phyloP scores from a whole-genome alignment of 2,329 filamentous ascomycete genomes.

The Cadophora gregata region DNA sequence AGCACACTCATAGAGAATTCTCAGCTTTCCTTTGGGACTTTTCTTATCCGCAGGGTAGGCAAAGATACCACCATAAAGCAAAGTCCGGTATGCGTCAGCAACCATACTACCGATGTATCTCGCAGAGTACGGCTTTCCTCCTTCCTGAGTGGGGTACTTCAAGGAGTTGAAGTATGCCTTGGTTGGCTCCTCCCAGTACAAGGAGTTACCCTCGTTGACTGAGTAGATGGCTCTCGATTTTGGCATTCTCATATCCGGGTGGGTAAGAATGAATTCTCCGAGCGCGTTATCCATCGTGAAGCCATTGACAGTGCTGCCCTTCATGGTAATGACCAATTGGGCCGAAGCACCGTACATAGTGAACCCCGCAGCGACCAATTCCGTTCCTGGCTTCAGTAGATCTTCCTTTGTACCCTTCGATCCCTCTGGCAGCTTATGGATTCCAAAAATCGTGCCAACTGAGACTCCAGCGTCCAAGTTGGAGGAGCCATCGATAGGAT shows the following conservation, averaged over 20 bases:
- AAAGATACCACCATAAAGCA: slow-evolving; percentile 96
- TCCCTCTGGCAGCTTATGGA: slow-evolving; percentile 86
- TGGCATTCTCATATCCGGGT: slow-evolving; percentile 92
- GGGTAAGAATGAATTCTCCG: slow-evolving; percentile 98
- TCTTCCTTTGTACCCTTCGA: slow-evolving; percentile 80
- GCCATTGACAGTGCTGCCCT: slow-evolving; percentile 88
- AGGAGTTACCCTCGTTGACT: slow-evolving; percentile 96
- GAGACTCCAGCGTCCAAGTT: slow-evolving; percentile 98
- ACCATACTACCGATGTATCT: slow-evolving; percentile 99
- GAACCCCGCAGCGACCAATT: slow-evolving; percentile 94
- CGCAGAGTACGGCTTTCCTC: slow-evolving; percentile 89
- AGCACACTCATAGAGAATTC: slow-evolving; percentile 97
- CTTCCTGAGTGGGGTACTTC: slow-evolving; percentile 73
- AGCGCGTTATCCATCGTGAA: slow-evolving; percentile 97
- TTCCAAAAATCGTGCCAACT: slow-evolving; percentile 94
- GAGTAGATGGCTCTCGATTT: slow-evolving; percentile 87
- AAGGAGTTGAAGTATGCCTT: slow-evolving; percentile 88
- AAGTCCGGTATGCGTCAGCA: slow-evolving; percentile 93
- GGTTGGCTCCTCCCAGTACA: slow-evolving; percentile 92
- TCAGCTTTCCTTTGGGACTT: slow-evolving; percentile 96
- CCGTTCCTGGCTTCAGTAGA: slow-evolving; percentile 85
- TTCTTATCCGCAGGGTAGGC: slow-evolving; percentile 98
- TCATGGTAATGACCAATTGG: slow-evolving; percentile 97
- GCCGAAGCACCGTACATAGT: slow-evolving; percentile 99
- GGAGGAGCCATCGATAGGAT: slow-evolving; percentile 96